Evolutionary conservation across 345 rosid species (phyloP).

Genomic region (Crucihimalaya himalaica): DNA sequence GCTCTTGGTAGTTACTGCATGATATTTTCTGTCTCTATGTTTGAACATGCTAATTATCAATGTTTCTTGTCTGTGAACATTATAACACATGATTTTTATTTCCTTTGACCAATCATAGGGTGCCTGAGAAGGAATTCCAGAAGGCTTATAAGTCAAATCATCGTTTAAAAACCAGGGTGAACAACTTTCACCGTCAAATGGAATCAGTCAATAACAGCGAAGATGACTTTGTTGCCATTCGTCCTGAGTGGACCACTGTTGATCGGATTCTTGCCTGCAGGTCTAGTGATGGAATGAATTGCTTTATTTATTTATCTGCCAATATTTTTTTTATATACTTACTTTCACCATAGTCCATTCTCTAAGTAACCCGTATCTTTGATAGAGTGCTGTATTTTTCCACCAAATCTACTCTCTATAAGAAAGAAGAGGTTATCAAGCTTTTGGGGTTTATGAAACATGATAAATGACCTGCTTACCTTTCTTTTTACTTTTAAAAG

Average conservation of each 20-base stretch:
- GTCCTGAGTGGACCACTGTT: constrained; percentile 99
- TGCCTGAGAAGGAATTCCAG: constrained; percentile 86
- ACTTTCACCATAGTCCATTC: background rate
- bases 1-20: constrained; percentile 69
- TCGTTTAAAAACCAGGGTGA: constrained; percentile 83
- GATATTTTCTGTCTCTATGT: background rate
- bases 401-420: background rate
- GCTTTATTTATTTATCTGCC: background rate
- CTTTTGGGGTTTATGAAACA: background rate
- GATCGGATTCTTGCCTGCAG: constrained; percentile 97
- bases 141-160: constrained; percentile 94
- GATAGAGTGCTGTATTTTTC: constrained; percentile 15
- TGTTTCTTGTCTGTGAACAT: constrained; percentile 9
- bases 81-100: constrained; percentile 1
- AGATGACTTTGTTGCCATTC: constrained; percentile 86
- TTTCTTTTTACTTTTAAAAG: background rate
- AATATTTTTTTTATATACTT: background rate
- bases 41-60: constrained; percentile 11
- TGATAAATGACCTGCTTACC: background rate
- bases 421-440: background rate
- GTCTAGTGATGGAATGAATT: constrained; percentile 41
- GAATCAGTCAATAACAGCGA: constrained; percentile 63
- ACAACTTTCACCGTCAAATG: constrained; percentile 86
- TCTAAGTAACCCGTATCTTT: background rate
- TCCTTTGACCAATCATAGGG: constrained; percentile 50